phyloP scores from a whole-genome alignment of 805 yeast genomes.

The Saturnispora halmiae region DNA sequence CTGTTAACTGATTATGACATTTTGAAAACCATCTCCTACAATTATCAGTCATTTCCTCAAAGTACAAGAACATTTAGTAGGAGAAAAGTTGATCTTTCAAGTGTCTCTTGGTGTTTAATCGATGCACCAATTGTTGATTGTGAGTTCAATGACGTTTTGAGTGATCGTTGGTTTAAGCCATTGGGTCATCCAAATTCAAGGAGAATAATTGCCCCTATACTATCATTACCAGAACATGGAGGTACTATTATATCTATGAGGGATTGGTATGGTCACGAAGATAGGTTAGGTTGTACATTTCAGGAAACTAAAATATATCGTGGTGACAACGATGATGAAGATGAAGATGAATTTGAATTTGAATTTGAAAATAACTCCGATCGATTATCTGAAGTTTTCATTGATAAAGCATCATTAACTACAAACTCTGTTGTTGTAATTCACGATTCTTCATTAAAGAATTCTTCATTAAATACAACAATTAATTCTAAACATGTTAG shows the following conservation, averaged over 20 bases:
- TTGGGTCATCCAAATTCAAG: constrained; percentile 74
- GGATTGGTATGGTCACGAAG: constrained; percentile 78
- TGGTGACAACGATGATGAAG: constrained; percentile 20
- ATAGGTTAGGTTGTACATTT: constrained; percentile 45
- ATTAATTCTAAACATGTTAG: constrained; percentile 35
- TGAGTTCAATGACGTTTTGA: constrained; percentile 80
- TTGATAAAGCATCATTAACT: constrained; percentile 65
- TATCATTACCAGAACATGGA: constrained; percentile 87
- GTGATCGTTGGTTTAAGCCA: constrained; percentile 86
- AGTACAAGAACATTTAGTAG: constrained; percentile 73
- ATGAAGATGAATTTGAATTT: constrained; percentile 16
- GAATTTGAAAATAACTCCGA: constrained; percentile 20
- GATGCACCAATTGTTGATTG: constrained; percentile 86
- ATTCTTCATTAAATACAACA: constrained; percentile 33
- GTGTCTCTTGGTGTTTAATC: constrained; percentile 82
- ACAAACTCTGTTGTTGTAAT: constrained; percentile 64
- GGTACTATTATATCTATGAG: constrained; percentile 89
- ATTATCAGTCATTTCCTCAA: constrained; percentile 84
- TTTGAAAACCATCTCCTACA: constrained; percentile 81
- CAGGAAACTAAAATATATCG: constrained; percentile 20
- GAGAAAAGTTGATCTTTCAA: constrained; percentile 65
- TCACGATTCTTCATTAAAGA: constrained; percentile 46
- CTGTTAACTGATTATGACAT: constrained; percentile 81
- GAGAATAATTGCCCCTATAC: constrained; percentile 76
- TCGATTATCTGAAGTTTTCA: constrained; percentile 54